Percentiles rank a stretch among this genome's conserved stretches.
phyloP scores from a whole-genome alignment of 345 rosid species.

The Erysimum cheiranthoides region DNA sequence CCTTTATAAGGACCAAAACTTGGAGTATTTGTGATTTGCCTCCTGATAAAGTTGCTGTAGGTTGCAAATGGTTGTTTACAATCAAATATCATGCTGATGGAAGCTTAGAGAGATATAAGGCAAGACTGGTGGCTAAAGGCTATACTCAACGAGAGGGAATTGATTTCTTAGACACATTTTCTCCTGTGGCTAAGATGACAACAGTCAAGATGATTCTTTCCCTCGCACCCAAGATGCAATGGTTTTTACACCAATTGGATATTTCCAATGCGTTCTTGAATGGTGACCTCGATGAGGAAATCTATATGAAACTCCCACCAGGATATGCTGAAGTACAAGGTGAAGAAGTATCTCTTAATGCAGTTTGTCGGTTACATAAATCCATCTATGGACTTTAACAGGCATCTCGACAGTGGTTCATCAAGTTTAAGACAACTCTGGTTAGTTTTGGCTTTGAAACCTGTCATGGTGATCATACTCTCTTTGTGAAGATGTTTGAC shows the following conservation, averaged over 20 bases:
- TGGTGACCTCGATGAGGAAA: not conserved
- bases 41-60: not conserved
- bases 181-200: not conserved
- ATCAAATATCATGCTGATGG: not conserved
- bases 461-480: not conserved
- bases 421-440: not conserved
- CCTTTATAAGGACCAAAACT: not conserved
- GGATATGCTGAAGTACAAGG: not conserved
- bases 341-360: fast-evolving
- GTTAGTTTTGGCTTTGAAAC: not conserved
- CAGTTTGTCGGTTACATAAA: not conserved
- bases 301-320: not conserved
- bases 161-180: not conserved
- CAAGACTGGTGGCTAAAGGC: not conserved
- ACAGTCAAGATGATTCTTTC: not conserved
- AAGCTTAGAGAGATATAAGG: not conserved
- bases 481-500: not conserved
- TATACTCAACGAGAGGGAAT: not conserved
- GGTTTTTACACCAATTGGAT: not conserved
- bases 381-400: not conserved
- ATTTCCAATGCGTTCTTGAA: not conserved
- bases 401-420: not conserved
- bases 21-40: not conserved
- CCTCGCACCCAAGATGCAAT: not conserved
- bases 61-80: not conserved